phyloP scores from a whole-genome alignment of 768 basidiomycete genomes.

The Tylopilus rubrobrunneus region DNA sequence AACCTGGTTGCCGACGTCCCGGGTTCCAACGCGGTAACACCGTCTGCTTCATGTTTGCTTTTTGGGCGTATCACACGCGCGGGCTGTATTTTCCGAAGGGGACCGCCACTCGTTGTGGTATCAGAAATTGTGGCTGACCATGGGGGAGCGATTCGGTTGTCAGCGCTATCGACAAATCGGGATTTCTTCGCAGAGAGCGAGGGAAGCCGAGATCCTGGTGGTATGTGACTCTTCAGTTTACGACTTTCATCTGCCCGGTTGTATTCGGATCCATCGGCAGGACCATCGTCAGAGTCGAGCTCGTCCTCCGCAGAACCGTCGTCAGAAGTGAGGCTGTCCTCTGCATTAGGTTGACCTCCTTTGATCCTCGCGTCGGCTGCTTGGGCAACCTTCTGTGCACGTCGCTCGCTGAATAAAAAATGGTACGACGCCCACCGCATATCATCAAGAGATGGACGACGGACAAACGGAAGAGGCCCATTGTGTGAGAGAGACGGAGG shows the following conservation, averaged over 20 bases:
- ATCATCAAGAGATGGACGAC: conserved; percentile 1
- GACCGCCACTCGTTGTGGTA: background rate
- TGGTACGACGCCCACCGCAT: background rate
- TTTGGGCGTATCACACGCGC: conserved; percentile 28
- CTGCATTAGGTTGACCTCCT: conserved; percentile 22
- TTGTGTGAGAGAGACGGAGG: conserved; percentile 12
- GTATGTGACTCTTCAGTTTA: conserved; percentile 21
- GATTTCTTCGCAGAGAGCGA: conserved; percentile 23
- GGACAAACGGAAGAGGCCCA: background rate
- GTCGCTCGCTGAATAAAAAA: conserved; percentile 43
- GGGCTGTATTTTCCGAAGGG: conserved; percentile 21
- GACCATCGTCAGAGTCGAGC: conserved; percentile 35
- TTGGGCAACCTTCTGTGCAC: conserved; percentile 53
- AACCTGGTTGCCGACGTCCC: conserved; percentile 18
- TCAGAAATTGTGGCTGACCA: conserved; percentile 22
- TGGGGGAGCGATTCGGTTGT: conserved; percentile 18
- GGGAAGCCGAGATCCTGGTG: conserved; percentile 16
- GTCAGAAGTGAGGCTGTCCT: conserved; percentile 27
- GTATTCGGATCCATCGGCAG: conserved; percentile 19
- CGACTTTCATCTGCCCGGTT: conserved; percentile 22
- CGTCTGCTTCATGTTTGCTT: conserved; percentile 23
- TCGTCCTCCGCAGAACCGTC: conserved; percentile 34
- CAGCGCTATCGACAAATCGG: conserved; percentile 14
- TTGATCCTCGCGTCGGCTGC: conserved; percentile 44
- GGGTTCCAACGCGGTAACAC: conserved; percentile 13